Percentiles rank a stretch among this genome's conserved stretches.
These are phyloP conservation scores for Arachnomyces sp. DNA, from an alignment of 2,329 filamentous ascomycete species.

Conservation along the genomic window DNA sequence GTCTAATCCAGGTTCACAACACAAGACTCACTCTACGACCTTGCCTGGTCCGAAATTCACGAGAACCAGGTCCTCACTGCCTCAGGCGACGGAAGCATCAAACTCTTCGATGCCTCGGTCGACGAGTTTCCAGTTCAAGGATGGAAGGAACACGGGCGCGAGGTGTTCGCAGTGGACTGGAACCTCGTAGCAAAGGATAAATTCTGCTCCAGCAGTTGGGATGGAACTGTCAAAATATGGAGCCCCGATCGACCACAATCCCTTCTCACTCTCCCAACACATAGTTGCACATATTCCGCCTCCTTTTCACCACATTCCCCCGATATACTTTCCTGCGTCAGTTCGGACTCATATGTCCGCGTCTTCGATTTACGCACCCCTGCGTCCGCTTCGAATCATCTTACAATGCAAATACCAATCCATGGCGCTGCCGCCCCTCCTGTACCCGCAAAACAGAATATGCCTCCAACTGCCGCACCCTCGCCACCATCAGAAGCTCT, in stretches of 20 bases:
- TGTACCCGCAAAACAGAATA: constrained; percentile 27
- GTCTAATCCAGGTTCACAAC: constrained; percentile 67
- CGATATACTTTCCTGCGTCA: constrained; percentile 75
- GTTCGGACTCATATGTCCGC: constrained; percentile 79
- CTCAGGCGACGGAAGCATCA: constrained; percentile 87
- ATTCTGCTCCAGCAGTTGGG: constrained; percentile 89
- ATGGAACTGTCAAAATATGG: constrained; percentile 95
- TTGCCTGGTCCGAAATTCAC: constrained; percentile 91
- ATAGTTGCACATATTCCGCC: constrained; percentile 90
- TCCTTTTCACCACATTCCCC: constrained; percentile 84
- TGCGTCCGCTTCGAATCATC: constrained; percentile 76
- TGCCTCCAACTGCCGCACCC: constrained; percentile 28
- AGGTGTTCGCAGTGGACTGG: constrained; percentile 90
- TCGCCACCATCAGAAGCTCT: constrained; percentile 69
- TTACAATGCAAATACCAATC: constrained; percentile 73
- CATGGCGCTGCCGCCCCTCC: constrained; percentile 56
- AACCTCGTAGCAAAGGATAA: constrained; percentile 83
- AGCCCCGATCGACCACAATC: constrained; percentile 67
- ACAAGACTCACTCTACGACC: constrained; percentile 91
- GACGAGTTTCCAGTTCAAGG: constrained; percentile 80
- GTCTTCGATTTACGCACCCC: constrained; percentile 89
- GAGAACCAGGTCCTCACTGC: constrained; percentile 88
- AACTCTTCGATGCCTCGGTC: constrained; percentile 80
- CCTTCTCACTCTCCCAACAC: constrained; percentile 77
- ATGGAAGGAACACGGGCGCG: constrained; percentile 87